Evolutionary conservation across 441 rosid species (phyloP), one percentile per base, ranked within the genome.

Genomic region (Metrosideros polymorpha): DNA sequence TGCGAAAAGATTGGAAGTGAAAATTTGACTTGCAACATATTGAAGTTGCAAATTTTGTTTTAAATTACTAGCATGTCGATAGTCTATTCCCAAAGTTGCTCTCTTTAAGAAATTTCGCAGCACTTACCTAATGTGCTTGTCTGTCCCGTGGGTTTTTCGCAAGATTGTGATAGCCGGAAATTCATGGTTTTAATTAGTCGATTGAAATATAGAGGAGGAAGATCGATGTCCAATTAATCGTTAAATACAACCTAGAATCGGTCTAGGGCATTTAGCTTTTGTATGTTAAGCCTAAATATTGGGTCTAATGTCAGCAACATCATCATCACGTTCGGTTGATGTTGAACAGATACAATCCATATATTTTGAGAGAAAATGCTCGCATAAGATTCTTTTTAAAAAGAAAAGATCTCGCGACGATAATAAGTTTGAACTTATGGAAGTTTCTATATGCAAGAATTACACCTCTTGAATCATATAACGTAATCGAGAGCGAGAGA

Each of bases 331-430:
- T 35, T 19, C 0, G 2, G 12, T 35, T 2, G 47, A 35, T 3
- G 9, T 10, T 42, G 77, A 66, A 22, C 0, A 6, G 12, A 3
- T 24, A 35, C 47, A 19, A 35, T 24, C 5, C 45, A 35, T 10
- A 35, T 35, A 35, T 66, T 1, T 17, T 29, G 5, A 0, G 4
- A 1, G 10, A 5, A 10, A 71, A 71, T 1, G 7, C 2, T 10
- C 2, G 2, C 0, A 71, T 9, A 25, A 22, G 17, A 12, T 22
- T 39, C 2, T 71, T 2, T 22, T 39, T 66, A 18, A 9, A 66
- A 63, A 8, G 6, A 9, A 9, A 22, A 35, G 7, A 71, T 29
- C 2, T 29, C 3, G 15, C 22, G 3, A 61, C 0, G 1, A 0
- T 39, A 42, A 9, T 7, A 1, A 6, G 8, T 39, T 71, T 42